These are phyloP conservation scores for Entophlyctis luteolus DNA, from an alignment of 192 early-diverging fungal species.

Conservation along the genomic window DNA sequence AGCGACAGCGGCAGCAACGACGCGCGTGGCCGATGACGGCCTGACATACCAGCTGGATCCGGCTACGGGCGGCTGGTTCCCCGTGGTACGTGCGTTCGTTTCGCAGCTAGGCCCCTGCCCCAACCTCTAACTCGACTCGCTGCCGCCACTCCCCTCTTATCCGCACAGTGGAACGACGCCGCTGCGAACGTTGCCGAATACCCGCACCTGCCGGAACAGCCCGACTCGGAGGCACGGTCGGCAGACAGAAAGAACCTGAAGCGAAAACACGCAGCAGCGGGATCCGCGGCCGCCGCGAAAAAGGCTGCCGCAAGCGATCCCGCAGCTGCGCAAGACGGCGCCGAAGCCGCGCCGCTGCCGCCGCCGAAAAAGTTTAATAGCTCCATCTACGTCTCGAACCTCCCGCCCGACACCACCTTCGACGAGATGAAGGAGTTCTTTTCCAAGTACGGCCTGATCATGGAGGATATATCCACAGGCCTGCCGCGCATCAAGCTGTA, in stretches of 20 bases:
- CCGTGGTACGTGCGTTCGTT: background rate
- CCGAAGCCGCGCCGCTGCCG: background rate
- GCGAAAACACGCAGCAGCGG: too few species aligned
- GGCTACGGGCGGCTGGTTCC: background rate
- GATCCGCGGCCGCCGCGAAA: background rate
- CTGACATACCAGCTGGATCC: background rate
- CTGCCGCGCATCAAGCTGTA: conserved; percentile 90
- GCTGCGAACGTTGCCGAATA: background rate
- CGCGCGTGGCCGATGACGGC: background rate
- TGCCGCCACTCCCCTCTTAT: background rate
- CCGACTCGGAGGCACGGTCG: background rate
- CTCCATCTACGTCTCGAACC: conserved; percentile 78
- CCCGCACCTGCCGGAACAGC: background rate
- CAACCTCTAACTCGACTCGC: background rate
- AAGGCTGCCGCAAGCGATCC: background rate
- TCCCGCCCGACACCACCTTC: conserved; percentile 75
- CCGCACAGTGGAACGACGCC: background rate
- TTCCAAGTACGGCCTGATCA: conserved; percentile 74
- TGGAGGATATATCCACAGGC: conserved; percentile 64
- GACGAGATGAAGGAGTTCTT: conserved; percentile 76
- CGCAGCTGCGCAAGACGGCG: background rate
- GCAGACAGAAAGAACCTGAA: background rate
- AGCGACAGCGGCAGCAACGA: too few species aligned
- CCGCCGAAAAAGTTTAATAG: conserved; percentile 64
- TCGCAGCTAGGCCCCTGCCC: background rate